A percentile compares a stretch with the other conserved stretches of the same genome.
Conservation (phyloP, 306 rosid species). For the Trifolium fragiferum region DNA sequence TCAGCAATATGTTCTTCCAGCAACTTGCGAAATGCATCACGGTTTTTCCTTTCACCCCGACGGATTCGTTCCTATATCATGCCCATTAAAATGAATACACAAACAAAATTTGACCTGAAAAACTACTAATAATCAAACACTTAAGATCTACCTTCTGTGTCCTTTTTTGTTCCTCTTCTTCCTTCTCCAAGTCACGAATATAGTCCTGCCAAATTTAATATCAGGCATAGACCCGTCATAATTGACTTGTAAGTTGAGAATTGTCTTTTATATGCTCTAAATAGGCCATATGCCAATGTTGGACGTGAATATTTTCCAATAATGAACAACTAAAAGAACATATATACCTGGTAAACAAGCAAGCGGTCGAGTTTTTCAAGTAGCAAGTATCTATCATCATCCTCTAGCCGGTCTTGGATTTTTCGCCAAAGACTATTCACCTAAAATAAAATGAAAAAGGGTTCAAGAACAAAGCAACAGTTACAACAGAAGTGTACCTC, state of each 20-base stretch:
- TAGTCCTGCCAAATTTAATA: conserved; percentile 71
- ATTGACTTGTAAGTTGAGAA: conserved; percentile 3
- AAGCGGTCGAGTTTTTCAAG: conserved; percentile 95
- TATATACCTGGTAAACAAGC: conserved; percentile 83
- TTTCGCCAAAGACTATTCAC: conserved; percentile 92
- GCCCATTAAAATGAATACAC: conserved; percentile 11
- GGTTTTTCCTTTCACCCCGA: conserved; percentile 92
- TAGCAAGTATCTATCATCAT: conserved; percentile 85
- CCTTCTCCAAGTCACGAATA: conserved; percentile 95
- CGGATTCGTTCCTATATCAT: conserved; percentile 68
- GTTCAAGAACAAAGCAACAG: conserved; percentile 32
- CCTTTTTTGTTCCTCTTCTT: conserved; percentile 89
- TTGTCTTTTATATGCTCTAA: conserved; percentile 9
- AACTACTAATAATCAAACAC: conserved; percentile 28
- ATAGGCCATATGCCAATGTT: neutral
- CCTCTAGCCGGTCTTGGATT: conserved; percentile 98
- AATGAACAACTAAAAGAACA: conserved; percentile 35
- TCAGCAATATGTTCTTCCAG: conserved; percentile 75
- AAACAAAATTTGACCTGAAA: conserved; percentile 37
- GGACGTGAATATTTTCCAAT: neutral
- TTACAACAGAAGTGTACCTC: conserved; percentile 25
- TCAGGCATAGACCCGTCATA: conserved; percentile 40
- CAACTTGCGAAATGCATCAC: conserved; percentile 90
- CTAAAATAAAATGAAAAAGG: conserved; percentile 48
- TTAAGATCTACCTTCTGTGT: conserved; percentile 69